Evolutionary conservation across 306 rosid genomes (phyloP).

Genomic region (Luffa aegyptiaca): DNA sequence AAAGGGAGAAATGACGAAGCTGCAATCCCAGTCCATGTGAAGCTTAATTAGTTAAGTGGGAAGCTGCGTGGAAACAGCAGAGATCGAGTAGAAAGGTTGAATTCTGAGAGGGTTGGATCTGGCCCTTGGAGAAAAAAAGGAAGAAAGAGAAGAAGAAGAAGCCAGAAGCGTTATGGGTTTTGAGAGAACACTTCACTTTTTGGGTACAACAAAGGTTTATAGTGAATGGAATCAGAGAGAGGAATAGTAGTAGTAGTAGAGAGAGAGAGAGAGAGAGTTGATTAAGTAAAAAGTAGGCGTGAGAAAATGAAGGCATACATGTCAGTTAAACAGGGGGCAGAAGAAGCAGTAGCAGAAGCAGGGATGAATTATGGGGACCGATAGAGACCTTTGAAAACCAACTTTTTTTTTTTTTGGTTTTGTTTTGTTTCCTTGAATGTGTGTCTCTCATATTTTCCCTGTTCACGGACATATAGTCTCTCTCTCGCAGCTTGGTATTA

Average conservation of each 20-base stretch:
- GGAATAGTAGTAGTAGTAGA: not conserved
- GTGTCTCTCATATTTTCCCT: no score
- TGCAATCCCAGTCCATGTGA: conserved; percentile 72
- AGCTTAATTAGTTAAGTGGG: no score
- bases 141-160: not conserved
- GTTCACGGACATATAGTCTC: no score
- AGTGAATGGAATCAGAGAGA: not conserved
- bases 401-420: not conserved
- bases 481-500: not conserved
- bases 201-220: not conserved
- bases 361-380: not conserved
- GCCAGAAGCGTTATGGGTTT: no score
- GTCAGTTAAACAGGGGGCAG: not conserved
- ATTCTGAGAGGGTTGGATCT: no score
- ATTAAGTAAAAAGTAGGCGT: not conserved
- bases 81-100: no score
- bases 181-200: not conserved
- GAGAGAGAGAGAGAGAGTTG: not conserved
- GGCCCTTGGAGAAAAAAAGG: conserved; percentile 31
- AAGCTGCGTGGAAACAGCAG: no score
- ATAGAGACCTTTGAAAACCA: not conserved
- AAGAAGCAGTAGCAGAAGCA: not conserved
- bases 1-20: conserved; percentile 13
- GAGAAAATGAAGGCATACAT: not conserved
- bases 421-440: no score